phyloP scores from a whole-genome alignment of 2,329 filamentous ascomycete genomes.

The Alternaria viburni region DNA sequence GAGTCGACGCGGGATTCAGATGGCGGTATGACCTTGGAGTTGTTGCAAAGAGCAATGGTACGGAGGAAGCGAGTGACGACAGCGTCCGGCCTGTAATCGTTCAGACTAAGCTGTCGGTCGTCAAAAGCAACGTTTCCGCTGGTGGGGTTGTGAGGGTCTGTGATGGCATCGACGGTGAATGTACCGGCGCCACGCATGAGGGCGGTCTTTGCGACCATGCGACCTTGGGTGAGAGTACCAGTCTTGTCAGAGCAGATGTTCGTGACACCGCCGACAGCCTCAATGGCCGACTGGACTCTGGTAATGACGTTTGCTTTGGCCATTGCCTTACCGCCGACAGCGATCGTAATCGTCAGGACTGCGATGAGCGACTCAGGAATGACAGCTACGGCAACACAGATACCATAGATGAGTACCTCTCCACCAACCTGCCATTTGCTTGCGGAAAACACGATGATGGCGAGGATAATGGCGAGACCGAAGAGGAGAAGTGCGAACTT shows the following conservation, averaged over 20 bases:
- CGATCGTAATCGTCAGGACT: conserved; percentile 71
- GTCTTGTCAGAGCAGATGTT: conserved; percentile 53
- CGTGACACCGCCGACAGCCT: conserved; percentile 51
- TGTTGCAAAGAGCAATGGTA: conserved; percentile 49
- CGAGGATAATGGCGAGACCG: conserved; percentile 70
- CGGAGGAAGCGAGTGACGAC: conserved; percentile 40
- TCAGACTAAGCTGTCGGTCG: conserved; percentile 31
- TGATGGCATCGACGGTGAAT: conserved; percentile 42
- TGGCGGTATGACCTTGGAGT: conserved; percentile 43
- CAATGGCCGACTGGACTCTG: conserved; percentile 48
- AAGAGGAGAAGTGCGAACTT: conserved; percentile 68
- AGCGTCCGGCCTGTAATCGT: conserved; percentile 29
- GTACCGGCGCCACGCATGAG: conserved; percentile 46
- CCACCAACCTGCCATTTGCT: conserved; percentile 56
- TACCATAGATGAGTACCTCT: conserved; percentile 57
- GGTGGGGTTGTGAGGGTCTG: conserved; percentile 43
- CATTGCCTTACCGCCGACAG: conserved; percentile 51
- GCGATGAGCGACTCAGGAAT: conserved; percentile 65
- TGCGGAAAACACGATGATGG: conserved; percentile 71
- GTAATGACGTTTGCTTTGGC: conserved; percentile 51
- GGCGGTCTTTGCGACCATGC: conserved; percentile 49
- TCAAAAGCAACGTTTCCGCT: conserved; percentile 44
- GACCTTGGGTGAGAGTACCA: conserved; percentile 49
- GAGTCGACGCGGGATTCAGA: conserved; percentile 46
- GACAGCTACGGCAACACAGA: conserved; percentile 56